Evolutionary conservation across 208 protist genomes (phyloP).

Genomic region (Trypanosoma theileri): DNA sequence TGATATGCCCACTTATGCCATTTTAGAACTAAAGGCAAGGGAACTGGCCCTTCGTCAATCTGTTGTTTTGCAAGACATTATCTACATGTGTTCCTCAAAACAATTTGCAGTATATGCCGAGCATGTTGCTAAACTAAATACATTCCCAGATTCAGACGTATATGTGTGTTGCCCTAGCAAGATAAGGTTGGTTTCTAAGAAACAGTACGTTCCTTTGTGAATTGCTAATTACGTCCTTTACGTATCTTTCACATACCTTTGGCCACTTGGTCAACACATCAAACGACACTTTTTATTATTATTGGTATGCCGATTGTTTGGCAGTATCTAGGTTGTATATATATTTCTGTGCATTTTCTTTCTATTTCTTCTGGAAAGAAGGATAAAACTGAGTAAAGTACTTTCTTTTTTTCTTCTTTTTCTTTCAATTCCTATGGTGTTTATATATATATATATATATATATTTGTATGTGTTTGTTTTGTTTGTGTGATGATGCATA

Average conservation of each 20-base stretch:
- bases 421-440: background rate
- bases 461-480: background rate
- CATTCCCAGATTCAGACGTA: slow-evolving; percentile 76
- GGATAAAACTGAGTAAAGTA: background rate
- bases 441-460: slow-evolving; percentile 8
- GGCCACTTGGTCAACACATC: too few relatives aligned
- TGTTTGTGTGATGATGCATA: background rate
- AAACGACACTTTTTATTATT: slow-evolving; percentile 5
- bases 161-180: slow-evolving; percentile 80
- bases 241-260: background rate
- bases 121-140: slow-evolving; percentile 45
- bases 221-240: background rate
- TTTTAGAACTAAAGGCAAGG: slow-evolving; percentile 59
- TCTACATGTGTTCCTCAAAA: slow-evolving; percentile 74
- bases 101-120: slow-evolving; percentile 58
- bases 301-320: background rate
- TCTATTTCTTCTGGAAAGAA: background rate
- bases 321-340: background rate
- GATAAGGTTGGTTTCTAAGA: slow-evolving; percentile 52
- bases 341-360: background rate
- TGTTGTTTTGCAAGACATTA: slow-evolving; percentile 62
- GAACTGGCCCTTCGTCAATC: slow-evolving; percentile 41
- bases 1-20: slow-evolving; percentile 53
- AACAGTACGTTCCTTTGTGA: slow-evolving; percentile 46
- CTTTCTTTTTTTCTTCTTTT: slow-evolving; percentile 4